phyloP scores from a whole-genome alignment of 148 eudicot genomes.

The Agrostemma githago region DNA sequence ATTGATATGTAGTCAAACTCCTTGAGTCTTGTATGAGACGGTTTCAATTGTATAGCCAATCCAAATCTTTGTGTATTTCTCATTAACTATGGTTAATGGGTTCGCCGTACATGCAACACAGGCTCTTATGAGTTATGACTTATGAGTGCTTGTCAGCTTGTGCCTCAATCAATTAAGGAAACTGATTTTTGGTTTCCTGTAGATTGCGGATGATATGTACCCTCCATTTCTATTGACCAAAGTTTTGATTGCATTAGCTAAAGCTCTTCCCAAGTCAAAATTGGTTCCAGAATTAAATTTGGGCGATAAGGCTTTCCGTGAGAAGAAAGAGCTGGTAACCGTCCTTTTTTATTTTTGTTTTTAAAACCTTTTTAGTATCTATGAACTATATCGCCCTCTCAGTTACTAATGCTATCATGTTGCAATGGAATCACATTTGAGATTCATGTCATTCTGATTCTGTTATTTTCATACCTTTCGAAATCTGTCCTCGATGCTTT shows the following conservation, averaged over 20 bases:
- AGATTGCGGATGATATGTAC: slow-evolving; percentile 94
- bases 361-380: not conserved
- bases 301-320: slow-evolving; percentile 81
- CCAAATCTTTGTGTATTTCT: not conserved
- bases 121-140: not conserved
- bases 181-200: slow-evolving; percentile 16
- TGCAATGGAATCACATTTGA: not conserved
- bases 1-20: slow-evolving; percentile 7
- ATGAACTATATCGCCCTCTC: not conserved
- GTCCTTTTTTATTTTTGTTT: slow-evolving; percentile 5
- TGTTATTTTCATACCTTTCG: not conserved
- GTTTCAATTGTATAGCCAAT: not conserved
- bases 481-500: slow-evolving; percentile 3
- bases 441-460: not conserved
- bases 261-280: slow-evolving; percentile 71
- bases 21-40: not conserved
- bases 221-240: slow-evolving; percentile 68
- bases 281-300: slow-evolving; percentile 73
- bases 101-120: not conserved
- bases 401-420: not conserved
- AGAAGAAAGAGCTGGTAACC: slow-evolving; percentile 71
- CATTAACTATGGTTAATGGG: not conserved
- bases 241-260: slow-evolving; percentile 61
- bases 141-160: too few relatives aligned
- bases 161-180: not conserved